Percentiles rank a stretch among this genome's conserved stretches.
These are phyloP conservation scores for Colletotrichum cordylinicola DNA, from an alignment of 2,329 filamentous ascomycete species.

Conservation along the genomic window DNA sequence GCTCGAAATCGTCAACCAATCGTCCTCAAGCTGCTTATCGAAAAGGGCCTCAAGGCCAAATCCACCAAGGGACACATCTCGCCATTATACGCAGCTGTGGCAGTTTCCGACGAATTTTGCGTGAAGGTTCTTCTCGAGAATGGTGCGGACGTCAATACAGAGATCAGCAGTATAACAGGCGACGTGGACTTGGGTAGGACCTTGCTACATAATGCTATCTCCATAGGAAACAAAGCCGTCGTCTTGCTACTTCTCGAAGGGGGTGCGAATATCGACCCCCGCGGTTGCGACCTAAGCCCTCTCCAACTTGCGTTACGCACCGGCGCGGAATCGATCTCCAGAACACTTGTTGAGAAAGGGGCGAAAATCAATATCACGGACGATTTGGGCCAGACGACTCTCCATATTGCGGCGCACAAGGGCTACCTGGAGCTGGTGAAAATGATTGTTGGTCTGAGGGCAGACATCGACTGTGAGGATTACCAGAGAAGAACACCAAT, in stretches of 20 bases:
- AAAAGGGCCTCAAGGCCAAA: background rate
- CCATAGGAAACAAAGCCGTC: rapidly evolving
- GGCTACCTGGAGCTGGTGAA: no score
- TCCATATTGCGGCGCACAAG: background rate
- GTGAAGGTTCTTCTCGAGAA: no score
- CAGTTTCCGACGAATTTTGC: no score
- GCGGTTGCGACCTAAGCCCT: background rate
- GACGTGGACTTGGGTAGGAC: background rate
- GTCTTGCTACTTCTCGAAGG: background rate
- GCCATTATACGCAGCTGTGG: no score
- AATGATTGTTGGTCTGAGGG: no score
- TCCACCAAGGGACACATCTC: no score
- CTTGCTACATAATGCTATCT: background rate
- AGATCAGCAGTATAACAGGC: no score
- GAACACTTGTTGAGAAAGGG: background rate
- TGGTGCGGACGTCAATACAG: no score
- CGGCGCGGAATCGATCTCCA: background rate
- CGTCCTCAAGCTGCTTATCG: no score
- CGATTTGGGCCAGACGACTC: rapidly evolving
- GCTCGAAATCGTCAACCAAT: no score
- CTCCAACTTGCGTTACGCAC: background rate
- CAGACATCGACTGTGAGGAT: no score
- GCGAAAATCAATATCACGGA: background rate
- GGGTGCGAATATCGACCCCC: background rate
- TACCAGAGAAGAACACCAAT: no score